A percentile compares a stretch with the other conserved stretches of the same genome.
Conservation (phyloP, 129 eudicot species). For the Artemisia tridentata region DNA sequence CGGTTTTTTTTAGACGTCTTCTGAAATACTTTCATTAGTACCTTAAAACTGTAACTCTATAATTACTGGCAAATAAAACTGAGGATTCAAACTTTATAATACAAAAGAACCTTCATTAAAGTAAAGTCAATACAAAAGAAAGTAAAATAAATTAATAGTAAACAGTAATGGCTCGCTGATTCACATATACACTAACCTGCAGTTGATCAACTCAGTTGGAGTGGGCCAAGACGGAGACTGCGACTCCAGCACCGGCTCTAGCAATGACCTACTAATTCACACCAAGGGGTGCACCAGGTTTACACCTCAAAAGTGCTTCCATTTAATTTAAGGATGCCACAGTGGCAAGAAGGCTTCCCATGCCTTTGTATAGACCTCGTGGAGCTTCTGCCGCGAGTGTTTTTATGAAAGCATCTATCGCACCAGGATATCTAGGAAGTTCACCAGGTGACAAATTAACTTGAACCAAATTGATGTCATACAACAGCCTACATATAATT, state of each 20-base stretch:
- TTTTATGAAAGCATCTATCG: no score
- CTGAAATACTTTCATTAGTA: no score
- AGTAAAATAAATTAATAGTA: no score
- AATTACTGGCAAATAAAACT: no score
- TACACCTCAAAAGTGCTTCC: conserved; percentile 73
- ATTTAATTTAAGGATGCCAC: conserved; percentile 89
- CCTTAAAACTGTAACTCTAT: no score
- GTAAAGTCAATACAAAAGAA: no score
- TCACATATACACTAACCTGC: conserved; percentile 52
- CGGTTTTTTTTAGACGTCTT: no score
- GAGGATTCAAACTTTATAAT: no score
- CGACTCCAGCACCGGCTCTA: conserved; percentile 94
- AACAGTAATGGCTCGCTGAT: no score
- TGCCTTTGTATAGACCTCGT: conserved; percentile 82
- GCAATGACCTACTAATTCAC: conserved; percentile 74
- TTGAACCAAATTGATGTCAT: neutral
- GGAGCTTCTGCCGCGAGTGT: no score
- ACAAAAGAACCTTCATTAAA: no score
- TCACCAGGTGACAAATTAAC: neutral
- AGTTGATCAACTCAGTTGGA: conserved; percentile 87
- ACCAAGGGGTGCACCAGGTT: conserved; percentile 67
- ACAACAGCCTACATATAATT: neutral
- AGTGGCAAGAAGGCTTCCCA: conserved; percentile 99
- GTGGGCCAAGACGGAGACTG: conserved; percentile 81
- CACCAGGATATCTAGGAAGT: no score